A percentile compares a stretch with the other conserved stretches of the same genome.
phyloP scores from a whole-genome alignment of 768 basidiomycete species.

The Pulveroboletus sp. region DNA sequence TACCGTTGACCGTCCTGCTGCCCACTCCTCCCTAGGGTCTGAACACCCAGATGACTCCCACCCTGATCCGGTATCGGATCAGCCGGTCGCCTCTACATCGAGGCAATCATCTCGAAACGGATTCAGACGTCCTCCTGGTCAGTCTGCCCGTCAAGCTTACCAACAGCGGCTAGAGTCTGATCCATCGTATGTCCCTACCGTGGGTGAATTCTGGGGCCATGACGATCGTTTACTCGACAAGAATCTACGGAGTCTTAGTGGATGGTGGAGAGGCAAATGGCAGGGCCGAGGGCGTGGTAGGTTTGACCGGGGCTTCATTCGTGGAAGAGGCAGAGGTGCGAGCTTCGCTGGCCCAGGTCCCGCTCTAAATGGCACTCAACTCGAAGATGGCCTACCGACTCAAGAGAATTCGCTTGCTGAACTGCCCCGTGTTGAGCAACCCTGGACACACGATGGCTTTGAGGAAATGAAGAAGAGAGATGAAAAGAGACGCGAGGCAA shows the following conservation, averaged over 20 bases:
- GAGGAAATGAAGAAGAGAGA: conserved; percentile 83
- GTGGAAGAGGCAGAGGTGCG: conserved; percentile 61
- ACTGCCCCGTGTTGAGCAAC: conserved; percentile 59
- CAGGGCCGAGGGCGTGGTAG: conserved; percentile 66
- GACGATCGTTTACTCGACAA: conserved; percentile 88
- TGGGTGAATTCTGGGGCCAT: conserved; percentile 94
- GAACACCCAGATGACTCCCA: conserved; percentile 17
- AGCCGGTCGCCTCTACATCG: conserved; percentile 41
- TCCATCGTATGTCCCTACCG: conserved; percentile 85
- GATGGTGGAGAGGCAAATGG: conserved; percentile 86
- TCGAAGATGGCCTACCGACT: conserved; percentile 17
- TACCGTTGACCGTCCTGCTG: conserved; percentile 25
- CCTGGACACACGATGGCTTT: conserved; percentile 86
- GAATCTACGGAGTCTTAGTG: conserved; percentile 75
- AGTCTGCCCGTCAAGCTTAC: conserved; percentile 81
- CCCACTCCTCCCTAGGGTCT: conserved; percentile 10
- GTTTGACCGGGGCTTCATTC: conserved; percentile 40
- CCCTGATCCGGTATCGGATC: conserved; percentile 22
- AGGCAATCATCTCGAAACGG: conserved; percentile 25
- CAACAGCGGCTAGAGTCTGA: conserved; percentile 78
- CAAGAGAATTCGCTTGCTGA: conserved; percentile 25
- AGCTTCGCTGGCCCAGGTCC: conserved; percentile 26
- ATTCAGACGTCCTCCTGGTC: conserved; percentile 42
- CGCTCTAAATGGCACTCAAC: conserved; percentile 12
- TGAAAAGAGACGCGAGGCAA: conserved; percentile 42